These are phyloP conservation scores for Pelargonium nanum DNA, from an alignment of 345 rosid genomes.

Conservation along the genomic window DNA sequence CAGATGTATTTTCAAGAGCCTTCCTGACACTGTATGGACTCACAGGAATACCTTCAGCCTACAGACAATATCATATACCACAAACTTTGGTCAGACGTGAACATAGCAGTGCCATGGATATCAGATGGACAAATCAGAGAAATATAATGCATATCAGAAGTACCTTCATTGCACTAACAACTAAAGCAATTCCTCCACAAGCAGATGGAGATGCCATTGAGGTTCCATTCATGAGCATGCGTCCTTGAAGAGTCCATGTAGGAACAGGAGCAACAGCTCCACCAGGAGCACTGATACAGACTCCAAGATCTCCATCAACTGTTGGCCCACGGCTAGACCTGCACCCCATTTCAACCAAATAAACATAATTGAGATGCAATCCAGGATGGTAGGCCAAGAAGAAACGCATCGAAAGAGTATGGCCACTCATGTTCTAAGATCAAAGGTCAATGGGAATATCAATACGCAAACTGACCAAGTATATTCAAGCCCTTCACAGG, in stretches of 20 bases:
- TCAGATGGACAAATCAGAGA: conserved; percentile 7
- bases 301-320: conserved; percentile 95
- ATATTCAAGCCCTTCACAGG: conserved; percentile 80
- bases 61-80: conserved; percentile 2
- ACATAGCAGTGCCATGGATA: not conserved
- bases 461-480: conserved; percentile 51
- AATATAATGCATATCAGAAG: conserved; percentile 6
- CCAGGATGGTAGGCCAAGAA: conserved; percentile 4
- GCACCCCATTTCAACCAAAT: conserved; percentile 20
- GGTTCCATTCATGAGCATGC: conserved; percentile 99
- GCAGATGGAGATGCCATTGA: conserved; percentile 99
- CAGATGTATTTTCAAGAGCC: conserved; percentile 83
- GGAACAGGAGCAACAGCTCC: conserved; percentile 99
- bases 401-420: not conserved
- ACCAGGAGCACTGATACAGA: conserved; percentile 94
- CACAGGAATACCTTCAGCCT: conserved; percentile 74
- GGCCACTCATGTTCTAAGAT: not conserved
- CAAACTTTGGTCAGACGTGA: not conserved
- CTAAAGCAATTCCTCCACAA: conserved; percentile 91
- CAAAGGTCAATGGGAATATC: conserved; percentile 11
- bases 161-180: conserved; percentile 96
- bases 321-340: conserved; percentile 99
- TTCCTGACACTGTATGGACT: conserved; percentile 81
- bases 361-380: conserved; percentile 14
- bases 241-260: conserved; percentile 95